Evolutionary conservation across 2,329 filamentous ascomycete genomes (phyloP), one percentile per base, ranked within the genome.

Genomic region (Ophiocordyceps robertsii): DNA sequence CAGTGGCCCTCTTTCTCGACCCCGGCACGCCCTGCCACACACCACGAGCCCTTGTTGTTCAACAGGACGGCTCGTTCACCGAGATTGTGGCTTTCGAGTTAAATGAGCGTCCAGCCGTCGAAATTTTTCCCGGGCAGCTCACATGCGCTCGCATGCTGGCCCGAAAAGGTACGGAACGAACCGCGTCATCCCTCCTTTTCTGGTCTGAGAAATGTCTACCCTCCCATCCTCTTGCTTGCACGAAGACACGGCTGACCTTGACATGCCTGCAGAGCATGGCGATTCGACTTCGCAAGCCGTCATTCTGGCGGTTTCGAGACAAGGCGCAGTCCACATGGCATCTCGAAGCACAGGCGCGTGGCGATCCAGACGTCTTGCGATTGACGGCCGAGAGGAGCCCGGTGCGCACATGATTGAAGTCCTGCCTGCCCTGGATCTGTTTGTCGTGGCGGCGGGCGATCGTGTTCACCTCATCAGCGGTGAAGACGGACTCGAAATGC

Each of bases 1-100:
- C 77, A 0, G 68, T 75, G 35, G 70, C 77, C 1, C 77, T 85
- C 53, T 77, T 80, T 44, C 87, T 88, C 50, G 68, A 68, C 0
- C 60, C 66, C 6, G 58, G 59, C 24, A 58, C 60, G 21, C 53
- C 53, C 19, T 52, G 56, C 14, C 44, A 56, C 1, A 55, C 65
- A 1, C 67, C 69, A 2, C 64, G 68, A 11, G 57, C 87, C 1
- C 55, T 85, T 9, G 55, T 86, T 8, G 68, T 87, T 6, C 75
- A 75, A 31, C 70, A 74, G 14, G 78, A 82, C 42, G 84, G 83
- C 1, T 66, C 69, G 3, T 63, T 87, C 53, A 70, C 68, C 0
- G 77, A 83, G 51, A 58, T 82, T 11, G 36, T 44, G 19, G 43
- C 45, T 24, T 65, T 68, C 39, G 60, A 73, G 14, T 68, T 68